Evolutionary conservation across 148 eudicot genomes (phyloP).

Genomic region (Spergularia marina): DNA sequence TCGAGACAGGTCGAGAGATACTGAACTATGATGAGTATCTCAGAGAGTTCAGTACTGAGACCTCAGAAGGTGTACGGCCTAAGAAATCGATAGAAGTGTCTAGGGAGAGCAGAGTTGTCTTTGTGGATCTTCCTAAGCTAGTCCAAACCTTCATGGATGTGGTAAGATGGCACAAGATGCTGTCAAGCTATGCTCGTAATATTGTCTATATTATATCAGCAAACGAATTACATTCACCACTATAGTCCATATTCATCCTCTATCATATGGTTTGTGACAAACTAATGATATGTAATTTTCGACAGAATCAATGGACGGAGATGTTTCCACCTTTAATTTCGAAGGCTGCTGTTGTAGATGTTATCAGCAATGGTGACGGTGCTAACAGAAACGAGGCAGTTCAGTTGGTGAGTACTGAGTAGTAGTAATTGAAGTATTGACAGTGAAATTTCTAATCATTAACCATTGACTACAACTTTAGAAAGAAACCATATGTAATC

Average conservation of each 20-base stretch:
- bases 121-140: constrained; percentile 73
- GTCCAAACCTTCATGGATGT: constrained; percentile 84
- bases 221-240: too few relatives aligned
- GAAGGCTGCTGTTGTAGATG: constrained; percentile 78
- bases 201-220: too few relatives aligned
- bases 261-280: neutral
- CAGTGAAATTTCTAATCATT: constrained; percentile 17
- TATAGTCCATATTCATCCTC: too few relatives aligned
- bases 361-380: constrained; percentile 70
- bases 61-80: constrained; percentile 33
- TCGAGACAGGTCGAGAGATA: constrained; percentile 81
- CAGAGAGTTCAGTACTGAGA: constrained; percentile 46
- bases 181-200: neutral
- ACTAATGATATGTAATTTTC: neutral
- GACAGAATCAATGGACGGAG: constrained; percentile 89
- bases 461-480: constrained; percentile 10
- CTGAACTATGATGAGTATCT: constrained; percentile 82
- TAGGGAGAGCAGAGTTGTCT: constrained; percentile 67
- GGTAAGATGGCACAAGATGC: constrained; percentile 39
- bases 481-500: neutral
- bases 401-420: constrained; percentile 79
- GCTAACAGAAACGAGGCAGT: constrained; percentile 57
- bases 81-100: constrained; percentile 83
- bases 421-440: neutral
- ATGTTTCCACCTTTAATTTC: constrained; percentile 84